Percentiles rank a stretch among this genome's conserved stretches.
Conservation (phyloP, 208 protist species). For the Naegleria fowleri region DNA sequence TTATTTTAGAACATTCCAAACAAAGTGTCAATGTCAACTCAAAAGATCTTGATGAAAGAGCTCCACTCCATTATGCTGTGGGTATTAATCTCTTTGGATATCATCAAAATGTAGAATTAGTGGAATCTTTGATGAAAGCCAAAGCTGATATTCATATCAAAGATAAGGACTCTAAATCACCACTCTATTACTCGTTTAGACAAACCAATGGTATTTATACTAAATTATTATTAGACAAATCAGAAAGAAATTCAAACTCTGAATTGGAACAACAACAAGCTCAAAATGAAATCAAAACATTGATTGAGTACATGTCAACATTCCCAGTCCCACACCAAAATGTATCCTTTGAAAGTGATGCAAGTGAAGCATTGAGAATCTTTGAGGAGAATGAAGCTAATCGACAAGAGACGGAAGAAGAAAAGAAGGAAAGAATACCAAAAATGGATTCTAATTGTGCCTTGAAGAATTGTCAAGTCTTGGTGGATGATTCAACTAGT, state of each 20-base stretch:
- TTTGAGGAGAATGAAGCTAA: neutral
- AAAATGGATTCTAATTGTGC: neutral
- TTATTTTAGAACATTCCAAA: neutral
- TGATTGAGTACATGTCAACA: neutral
- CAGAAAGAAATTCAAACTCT: no score
- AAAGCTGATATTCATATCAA: neutral
- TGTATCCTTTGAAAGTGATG: slow-evolving; percentile 25
- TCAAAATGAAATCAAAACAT: neutral
- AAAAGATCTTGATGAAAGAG: neutral
- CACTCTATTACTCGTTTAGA: slow-evolving; percentile 26
- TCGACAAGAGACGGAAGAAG: neutral
- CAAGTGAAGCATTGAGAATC: neutral
- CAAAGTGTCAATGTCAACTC: neutral
- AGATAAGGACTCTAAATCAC: slow-evolving; percentile 18
- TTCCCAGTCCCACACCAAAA: neutral
- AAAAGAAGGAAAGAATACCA: neutral
- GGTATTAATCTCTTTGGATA: neutral
- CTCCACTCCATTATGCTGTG: neutral
- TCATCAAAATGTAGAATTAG: slow-evolving; percentile 2
- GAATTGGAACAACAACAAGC: neutral
- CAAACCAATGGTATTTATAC: neutral
- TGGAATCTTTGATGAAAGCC: neutral
- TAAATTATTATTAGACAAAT: neutral
- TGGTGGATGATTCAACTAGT: neutral
- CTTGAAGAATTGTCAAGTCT: neutral